Conservation (phyloP, 2,329 filamentous ascomycete genomes). For the Cladophialophora exuberans region DNA sequence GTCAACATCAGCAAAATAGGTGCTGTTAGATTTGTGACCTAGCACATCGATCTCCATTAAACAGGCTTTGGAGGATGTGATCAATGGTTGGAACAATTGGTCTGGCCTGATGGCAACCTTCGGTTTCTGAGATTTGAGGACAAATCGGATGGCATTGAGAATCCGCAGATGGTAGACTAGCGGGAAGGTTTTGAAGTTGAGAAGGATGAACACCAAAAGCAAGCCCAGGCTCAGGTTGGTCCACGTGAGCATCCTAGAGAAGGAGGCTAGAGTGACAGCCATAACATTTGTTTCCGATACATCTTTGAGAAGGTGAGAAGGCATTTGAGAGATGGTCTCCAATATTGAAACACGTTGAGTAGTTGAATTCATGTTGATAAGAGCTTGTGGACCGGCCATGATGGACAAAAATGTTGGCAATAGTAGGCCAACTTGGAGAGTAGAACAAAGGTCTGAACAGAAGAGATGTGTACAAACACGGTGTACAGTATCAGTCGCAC, state of each 20-base stretch:
- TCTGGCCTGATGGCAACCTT: constrained; percentile 38
- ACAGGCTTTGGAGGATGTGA: constrained; percentile 67
- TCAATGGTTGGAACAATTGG: constrained; percentile 70
- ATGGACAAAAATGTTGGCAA: background rate
- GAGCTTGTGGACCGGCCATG: background rate
- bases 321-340: background rate
- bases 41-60: constrained; percentile 84
- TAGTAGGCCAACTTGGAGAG: background rate
- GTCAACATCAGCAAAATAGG: constrained; percentile 60
- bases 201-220: constrained; percentile 55
- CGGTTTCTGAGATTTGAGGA: constrained; percentile 59
- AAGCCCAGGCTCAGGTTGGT: constrained; percentile 16
- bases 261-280: background rate
- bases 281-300: background rate
- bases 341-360: background rate
- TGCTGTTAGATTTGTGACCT: constrained; percentile 61
- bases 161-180: constrained; percentile 73
- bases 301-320: background rate
- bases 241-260: background rate
- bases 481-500: too few species aligned
- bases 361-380: background rate
- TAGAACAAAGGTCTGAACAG: background rate
- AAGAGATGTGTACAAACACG: background rate
- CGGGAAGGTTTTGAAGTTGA: constrained; percentile 75
- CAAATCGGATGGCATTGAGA: constrained; percentile 51